These are phyloP conservation scores for Chalaropsis ovoidea DNA, from an alignment of 2,329 filamentous ascomycete species.

Conservation along the genomic window DNA sequence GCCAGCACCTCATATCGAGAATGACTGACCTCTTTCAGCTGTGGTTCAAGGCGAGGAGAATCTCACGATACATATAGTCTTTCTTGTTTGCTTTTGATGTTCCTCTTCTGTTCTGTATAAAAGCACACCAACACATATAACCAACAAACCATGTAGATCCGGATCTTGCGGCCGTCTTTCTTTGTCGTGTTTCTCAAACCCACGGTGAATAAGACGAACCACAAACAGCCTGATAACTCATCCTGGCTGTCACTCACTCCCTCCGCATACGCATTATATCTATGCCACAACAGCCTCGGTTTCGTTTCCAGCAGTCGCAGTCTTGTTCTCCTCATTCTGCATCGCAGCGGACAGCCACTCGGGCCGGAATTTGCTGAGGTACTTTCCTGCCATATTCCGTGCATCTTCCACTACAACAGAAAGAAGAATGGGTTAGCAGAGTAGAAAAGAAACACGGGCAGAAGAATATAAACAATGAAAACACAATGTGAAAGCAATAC, in stretches of 20 bases:
- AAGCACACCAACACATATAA: not conserved
- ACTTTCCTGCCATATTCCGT: conserved; percentile 51
- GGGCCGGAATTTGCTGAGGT: conserved; percentile 51
- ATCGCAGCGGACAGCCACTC: conserved; percentile 38
- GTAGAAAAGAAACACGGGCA: not conserved
- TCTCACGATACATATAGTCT: no score
- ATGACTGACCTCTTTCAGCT: no score
- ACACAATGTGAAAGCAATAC: not conserved
- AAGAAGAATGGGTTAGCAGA: conserved; percentile 11
- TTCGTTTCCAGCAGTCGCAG: not conserved
- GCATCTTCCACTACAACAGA: conserved; percentile 47
- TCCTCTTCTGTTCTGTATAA: not conserved
- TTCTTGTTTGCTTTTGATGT: not conserved
- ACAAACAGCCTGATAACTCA: no score
- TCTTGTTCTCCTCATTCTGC: conserved; percentile 17
- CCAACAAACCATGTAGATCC: not conserved
- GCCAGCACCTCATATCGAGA: not conserved
- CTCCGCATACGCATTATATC: not conserved
- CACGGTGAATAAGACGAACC: no score
- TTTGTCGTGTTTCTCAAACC: no score
- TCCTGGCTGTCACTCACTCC: not conserved
- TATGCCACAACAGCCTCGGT: not conserved
- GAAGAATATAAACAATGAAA: conserved; percentile 1
- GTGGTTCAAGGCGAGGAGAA: no score
- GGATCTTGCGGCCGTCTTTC: not conserved